A percentile compares a stretch with the other conserved stretches of the same genome.
phyloP scores from a whole-genome alignment of 2,329 filamentous ascomycete genomes.

The Phyllosticta capitalensis region DNA sequence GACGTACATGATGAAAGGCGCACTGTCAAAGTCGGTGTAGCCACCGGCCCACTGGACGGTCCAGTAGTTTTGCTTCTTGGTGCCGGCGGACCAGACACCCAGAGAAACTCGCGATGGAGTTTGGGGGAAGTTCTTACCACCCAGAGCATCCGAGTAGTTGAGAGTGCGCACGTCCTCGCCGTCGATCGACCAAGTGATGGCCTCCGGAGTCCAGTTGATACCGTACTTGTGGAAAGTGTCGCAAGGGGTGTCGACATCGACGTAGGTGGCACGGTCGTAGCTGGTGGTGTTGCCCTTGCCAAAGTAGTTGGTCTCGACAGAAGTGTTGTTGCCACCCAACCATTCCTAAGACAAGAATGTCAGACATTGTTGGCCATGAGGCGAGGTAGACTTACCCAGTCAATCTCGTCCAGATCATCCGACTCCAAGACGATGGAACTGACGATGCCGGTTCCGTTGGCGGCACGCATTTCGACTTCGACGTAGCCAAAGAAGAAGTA shows the following conservation, averaged over 20 bases:
- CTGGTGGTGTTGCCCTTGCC: constrained; percentile 62
- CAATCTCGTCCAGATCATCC: constrained; percentile 15
- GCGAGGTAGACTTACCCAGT: constrained; percentile 11
- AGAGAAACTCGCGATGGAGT: constrained; percentile 56
- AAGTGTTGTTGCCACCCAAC: constrained; percentile 48
- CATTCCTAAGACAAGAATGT: constrained; percentile 7
- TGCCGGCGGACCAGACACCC: constrained; percentile 38
- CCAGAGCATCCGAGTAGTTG: constrained; percentile 46
- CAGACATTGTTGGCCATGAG: neutral
- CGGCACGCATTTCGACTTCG: constrained; percentile 15
- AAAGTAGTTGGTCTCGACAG: constrained; percentile 62
- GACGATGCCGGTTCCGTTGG: constrained; percentile 13
- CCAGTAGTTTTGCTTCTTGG: constrained; percentile 34
- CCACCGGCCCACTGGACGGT: constrained; percentile 62
- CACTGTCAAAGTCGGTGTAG: constrained; percentile 36
- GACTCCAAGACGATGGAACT: constrained; percentile 13
- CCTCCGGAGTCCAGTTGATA: constrained; percentile 59
- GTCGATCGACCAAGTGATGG: constrained; percentile 62
- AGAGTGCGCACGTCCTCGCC: constrained; percentile 55
- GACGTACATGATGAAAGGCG: constrained; percentile 44
- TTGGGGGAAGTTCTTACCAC: constrained; percentile 59
- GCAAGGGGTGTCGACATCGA: constrained; percentile 48
- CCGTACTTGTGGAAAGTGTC: constrained; percentile 58
- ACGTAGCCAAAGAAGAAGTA: constrained; percentile 16
- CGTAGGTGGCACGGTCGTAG: constrained; percentile 60